Base-by-base conservation (phyloP, 2,329 filamentous ascomycete genomes). In the Coniosporium tulheliwenetii region DNA sequence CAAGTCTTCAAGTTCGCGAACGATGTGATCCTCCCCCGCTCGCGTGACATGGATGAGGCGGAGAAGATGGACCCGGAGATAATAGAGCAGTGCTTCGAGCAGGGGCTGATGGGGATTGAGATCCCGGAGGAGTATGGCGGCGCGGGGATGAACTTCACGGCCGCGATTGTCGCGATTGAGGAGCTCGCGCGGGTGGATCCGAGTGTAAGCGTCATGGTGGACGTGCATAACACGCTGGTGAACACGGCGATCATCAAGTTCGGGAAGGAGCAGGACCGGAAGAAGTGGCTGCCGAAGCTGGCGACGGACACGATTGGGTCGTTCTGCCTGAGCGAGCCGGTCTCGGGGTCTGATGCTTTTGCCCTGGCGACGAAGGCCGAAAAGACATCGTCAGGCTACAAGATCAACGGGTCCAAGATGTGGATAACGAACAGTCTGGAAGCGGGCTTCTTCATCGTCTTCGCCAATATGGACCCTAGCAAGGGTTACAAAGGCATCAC, bases 341-440 rank as follows among this genome's bases (percentile, higher is more conserved):
- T 82, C 1, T 94, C 85, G 15, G 91, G 91, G 15, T 94, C 86
- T 1, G 91, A 98, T 58, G 91, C 91, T 34, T 98, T 98, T 57
- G 93, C 93, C 1, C 72, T 98, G 48, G 81, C 85, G 50, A 96
- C 91, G 43, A 87, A 85, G 61, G 91, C 91, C 36, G 79, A 76
- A 43, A 84, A 87, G 69, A 91, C 85, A 1, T 71, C 77, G 15
- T 73, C 78, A 48, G 86, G 89, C 30, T 98, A 89, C 69, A 79
- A 73, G 63, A 82, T 98, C 62, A 82, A 77, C 45, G 91, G 91
- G 39, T 79, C 77, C 62, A 98, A 98, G 75, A 98, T 98, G 91
- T 98, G 91, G 91, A 98, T 98, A 64, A 98, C 91, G 47, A 98
- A 98, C 71, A 81, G 83, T 39, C 79, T 89, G 67, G 91, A 98